Evolutionary conservation across 139 green algal genomes (phyloP).

Genomic region (Chlamydomonas sp.): DNA sequence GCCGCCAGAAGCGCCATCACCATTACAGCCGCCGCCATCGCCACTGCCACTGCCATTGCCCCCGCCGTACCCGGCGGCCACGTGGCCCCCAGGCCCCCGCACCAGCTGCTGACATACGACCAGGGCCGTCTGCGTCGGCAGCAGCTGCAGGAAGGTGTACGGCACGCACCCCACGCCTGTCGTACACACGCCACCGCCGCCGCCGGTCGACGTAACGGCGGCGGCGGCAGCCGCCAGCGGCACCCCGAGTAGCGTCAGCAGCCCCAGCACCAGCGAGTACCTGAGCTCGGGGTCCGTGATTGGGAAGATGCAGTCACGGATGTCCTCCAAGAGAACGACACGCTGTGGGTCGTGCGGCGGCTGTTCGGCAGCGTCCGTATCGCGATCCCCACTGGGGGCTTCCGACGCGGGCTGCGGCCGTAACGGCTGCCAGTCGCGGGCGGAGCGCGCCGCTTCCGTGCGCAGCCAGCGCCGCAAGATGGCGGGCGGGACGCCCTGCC

Average conservation of each 20-base stretch:
- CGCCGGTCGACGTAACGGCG: background rate
- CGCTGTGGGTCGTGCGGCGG: constrained; percentile 9
- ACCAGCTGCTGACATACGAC: background rate
- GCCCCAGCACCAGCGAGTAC: constrained; percentile 54
- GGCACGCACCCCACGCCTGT: constrained; percentile 2
- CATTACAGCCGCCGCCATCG: background rate
- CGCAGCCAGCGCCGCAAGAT: constrained; percentile 34
- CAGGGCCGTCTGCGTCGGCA: background rate
- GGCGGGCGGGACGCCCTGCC: constrained; percentile 16
- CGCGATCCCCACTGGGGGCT: background rate
- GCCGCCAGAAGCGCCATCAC: background rate
- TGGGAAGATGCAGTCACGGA: constrained; percentile 45
- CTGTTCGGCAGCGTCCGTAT: constrained; percentile 17
- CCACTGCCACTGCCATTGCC: no score
- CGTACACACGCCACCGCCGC: background rate
- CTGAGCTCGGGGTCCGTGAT: constrained; percentile 40
- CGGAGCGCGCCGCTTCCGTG: constrained; percentile 24
- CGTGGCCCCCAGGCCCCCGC: background rate
- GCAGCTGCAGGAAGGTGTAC: constrained; percentile 4
- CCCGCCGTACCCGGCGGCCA: background rate
- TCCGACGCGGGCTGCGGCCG: background rate
- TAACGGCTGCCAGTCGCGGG: constrained; percentile 12
- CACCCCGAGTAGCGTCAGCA: constrained; percentile 68
- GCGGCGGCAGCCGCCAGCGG: constrained; percentile 41
- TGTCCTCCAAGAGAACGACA: constrained; percentile 40